Evolutionary conservation across 2,329 filamentous ascomycete genomes (phyloP), one percentile per base, ranked within the genome.

Genomic region (Ophiostoma montium): DNA sequence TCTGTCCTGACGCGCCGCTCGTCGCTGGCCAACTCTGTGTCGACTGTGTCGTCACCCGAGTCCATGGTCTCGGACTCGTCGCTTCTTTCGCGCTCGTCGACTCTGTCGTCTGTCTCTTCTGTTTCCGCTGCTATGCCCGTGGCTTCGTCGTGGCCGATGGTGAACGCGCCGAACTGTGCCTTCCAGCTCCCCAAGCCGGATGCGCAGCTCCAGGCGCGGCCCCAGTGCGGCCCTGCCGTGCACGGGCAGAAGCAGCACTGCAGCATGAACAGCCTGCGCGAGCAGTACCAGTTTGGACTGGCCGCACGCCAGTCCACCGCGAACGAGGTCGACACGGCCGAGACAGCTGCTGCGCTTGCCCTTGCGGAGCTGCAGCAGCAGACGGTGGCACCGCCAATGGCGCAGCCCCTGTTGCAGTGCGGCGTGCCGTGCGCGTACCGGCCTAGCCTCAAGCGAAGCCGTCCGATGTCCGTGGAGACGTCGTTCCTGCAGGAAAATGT

Each of bases 1-100:
- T 71, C 71, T 57, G 59, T 66, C 46, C 65, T 68, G 2, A 64
- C 67, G 35, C 77, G 78, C 52, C 76, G 77, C 53, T 79, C 77
- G 13, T 81, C 78, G 15, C 71, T 81, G 52, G 77, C 76, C 60
- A 78, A 72, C 59, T 78, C 78, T 16, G 67, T 78, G 56, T 82
- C 78, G 23, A 75, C 74, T 30, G 72, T 74, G 32, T 82, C 78
- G 52, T 82, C 78, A 27, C 78, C 78, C 54, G 78, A 82, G 59
- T 82, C 78, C 49, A 81, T 82, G 77, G 65, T 82, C 42, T 81
- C 78, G 52, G 78, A 82, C 59, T 67, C 69, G 50, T 80, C 74
- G 51, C 71, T 71, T 53, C 70, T 76, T 54, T 81, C 78, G 55
- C 75, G 76, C 5, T 11, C 43, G 6, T 46, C 43, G 12, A 46